phyloP scores from a whole-genome alignment of 2,329 filamentous ascomycete genomes.

The Aaosphaeria arxii region DNA sequence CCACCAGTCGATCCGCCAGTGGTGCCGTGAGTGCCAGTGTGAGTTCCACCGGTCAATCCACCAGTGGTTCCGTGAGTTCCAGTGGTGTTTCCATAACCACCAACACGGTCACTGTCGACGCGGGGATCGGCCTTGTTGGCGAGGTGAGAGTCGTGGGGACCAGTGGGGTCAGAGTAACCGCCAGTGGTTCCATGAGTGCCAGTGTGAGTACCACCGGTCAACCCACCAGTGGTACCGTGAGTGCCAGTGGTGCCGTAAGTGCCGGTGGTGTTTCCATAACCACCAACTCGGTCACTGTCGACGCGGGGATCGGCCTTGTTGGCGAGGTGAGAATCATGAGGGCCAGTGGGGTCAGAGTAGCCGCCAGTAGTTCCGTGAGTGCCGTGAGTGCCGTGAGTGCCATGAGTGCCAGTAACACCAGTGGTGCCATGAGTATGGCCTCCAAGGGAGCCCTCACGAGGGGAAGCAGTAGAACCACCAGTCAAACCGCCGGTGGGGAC shows the following conservation, averaged over 20 bases:
- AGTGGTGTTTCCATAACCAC: not conserved
- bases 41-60: not conserved
- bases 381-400: conserved; percentile 1
- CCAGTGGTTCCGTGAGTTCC: not conserved
- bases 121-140: conserved; percentile 36
- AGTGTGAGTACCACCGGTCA: not conserved
- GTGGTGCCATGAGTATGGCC: too few species aligned
- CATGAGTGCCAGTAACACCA: not conserved
- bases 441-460: too few species aligned
- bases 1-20: not conserved
- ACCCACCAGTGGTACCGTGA: not conserved
- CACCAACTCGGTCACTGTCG: conserved; percentile 8
- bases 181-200: conserved; percentile 5
- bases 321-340: conserved; percentile 10
- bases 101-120: conserved; percentile 34
- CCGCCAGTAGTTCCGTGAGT: not conserved
- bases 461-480: not conserved
- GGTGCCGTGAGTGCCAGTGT: conserved; percentile 16
- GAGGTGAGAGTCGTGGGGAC: conserved; percentile 31
- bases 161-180: conserved; percentile 18
- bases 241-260: not conserved
- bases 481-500: not conserved
- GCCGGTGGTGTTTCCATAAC: conserved; percentile 8
- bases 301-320: conserved; percentile 20
- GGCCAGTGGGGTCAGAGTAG: conserved; percentile 11